Evolutionary conservation across 805 yeast genomes (phyloP).

Genomic region (Candida pseudoglaebosa): DNA sequence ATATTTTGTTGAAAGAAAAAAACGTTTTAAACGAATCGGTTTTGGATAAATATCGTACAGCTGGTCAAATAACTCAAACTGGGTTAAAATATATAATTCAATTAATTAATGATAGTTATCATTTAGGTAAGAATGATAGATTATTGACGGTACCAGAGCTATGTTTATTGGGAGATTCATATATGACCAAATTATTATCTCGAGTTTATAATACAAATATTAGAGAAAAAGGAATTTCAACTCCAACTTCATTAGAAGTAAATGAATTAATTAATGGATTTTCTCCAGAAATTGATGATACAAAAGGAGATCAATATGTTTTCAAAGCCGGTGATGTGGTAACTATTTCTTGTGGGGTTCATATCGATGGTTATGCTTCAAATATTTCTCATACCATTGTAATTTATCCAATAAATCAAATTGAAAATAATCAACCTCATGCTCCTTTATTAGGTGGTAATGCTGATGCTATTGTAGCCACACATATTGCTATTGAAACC

Average conservation of each 20-base stretch:
- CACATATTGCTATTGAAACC: constrained; percentile 85
- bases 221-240: constrained; percentile 87
- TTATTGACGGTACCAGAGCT: constrained; percentile 61
- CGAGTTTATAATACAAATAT: constrained; percentile 58
- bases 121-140: constrained; percentile 40
- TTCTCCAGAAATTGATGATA: constrained; percentile 79
- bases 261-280: constrained; percentile 75
- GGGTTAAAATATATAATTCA: constrained; percentile 62
- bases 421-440: constrained; percentile 43
- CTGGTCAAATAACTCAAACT: constrained; percentile 87
- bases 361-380: constrained; percentile 93
- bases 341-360: constrained; percentile 82
- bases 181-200: constrained; percentile 55
- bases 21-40: constrained; percentile 61
- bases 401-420: constrained; percentile 64
- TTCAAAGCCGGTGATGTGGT: constrained; percentile 79
- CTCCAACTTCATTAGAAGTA: constrained; percentile 85
- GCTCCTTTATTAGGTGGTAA: constrained; percentile 81
- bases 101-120: constrained; percentile 73
- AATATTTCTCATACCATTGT: constrained; percentile 83
- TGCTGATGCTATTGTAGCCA: constrained; percentile 88
- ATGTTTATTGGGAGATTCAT: constrained; percentile 79
- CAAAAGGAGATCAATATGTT: constrained; percentile 27
- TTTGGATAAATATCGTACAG: constrained; percentile 78
- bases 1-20: constrained; percentile 65